phyloP scores from a whole-genome alignment of 2,329 filamentous ascomycete genomes.

The Ophiostoma fasciatum region DNA sequence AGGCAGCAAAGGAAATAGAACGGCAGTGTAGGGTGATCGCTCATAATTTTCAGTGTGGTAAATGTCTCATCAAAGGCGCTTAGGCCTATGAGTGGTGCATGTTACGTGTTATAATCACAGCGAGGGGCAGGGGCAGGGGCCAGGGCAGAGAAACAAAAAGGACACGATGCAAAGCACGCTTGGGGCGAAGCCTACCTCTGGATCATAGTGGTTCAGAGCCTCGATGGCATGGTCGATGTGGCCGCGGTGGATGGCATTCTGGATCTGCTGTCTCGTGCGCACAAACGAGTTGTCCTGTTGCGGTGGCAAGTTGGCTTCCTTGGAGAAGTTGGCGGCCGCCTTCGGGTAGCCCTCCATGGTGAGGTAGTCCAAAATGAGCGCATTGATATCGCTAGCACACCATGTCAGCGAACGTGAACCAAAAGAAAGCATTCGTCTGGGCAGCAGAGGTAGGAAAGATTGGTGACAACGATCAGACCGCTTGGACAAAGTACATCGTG shows the following conservation, averaged over 20 bases:
- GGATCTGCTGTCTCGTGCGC: slow-evolving; percentile 64
- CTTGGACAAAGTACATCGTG: slow-evolving; percentile 49
- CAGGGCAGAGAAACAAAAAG: neutral
- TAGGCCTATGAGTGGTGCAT: slow-evolving; percentile 99
- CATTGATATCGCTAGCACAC: slow-evolving; percentile 70
- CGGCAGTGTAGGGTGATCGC: slow-evolving; percentile 17
- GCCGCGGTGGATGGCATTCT: slow-evolving; percentile 71
- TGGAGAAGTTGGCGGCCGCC: slow-evolving; percentile 84
- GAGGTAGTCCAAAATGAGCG: slow-evolving; percentile 89
- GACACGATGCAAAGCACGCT: neutral
- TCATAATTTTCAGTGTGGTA: slow-evolving; percentile 57
- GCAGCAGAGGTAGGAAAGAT: too few species aligned
- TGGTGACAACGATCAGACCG: slow-evolving; percentile 12
- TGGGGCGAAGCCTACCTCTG: slow-evolving; percentile 55
- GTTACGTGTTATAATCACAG: slow-evolving; percentile 95
- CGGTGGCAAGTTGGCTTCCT: slow-evolving; percentile 75
- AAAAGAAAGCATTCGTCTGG: too few species aligned
- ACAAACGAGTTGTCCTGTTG: slow-evolving; percentile 61
- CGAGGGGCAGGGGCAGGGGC: slow-evolving; percentile 20
- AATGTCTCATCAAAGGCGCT: slow-evolving; percentile 79
- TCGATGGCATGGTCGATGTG: slow-evolving; percentile 77
- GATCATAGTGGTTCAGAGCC: slow-evolving; percentile 76
- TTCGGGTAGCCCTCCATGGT: slow-evolving; percentile 90
- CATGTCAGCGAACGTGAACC: too few species aligned
- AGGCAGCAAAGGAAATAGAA: neutral